Conservation (phyloP, 768 basidiomycete species). For the Psilocybe tampanensis region DNA sequence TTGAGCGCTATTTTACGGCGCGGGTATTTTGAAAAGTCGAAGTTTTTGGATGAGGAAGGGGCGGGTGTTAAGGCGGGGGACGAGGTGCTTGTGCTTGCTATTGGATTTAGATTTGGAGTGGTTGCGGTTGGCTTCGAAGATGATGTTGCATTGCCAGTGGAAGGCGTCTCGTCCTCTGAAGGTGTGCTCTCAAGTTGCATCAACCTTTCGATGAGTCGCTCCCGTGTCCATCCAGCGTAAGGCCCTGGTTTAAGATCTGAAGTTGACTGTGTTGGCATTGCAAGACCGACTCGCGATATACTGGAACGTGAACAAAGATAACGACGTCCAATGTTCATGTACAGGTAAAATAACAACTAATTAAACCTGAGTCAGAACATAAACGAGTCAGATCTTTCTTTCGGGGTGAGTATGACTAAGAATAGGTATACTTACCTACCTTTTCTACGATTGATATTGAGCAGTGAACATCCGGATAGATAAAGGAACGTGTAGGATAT, state of each 20-base stretch:
- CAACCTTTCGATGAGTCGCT: constrained; percentile 71
- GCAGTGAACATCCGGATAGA: background rate
- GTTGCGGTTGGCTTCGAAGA: background rate
- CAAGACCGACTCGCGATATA: constrained; percentile 18
- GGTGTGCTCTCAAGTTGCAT: constrained; percentile 50
- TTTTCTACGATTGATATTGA: background rate
- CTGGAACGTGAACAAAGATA: constrained; percentile 18
- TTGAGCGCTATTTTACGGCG: constrained; percentile 91
- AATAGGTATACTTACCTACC: background rate
- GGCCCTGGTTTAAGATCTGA: constrained; percentile 32
- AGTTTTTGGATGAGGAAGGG: constrained; percentile 35
- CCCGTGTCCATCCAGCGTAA: constrained; percentile 46
- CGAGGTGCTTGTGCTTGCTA: no score
- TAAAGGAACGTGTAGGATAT: background rate
- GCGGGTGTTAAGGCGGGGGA: no score
- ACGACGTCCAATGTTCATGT: constrained; percentile 21
- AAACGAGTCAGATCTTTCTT: background rate
- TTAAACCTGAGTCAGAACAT: background rate
- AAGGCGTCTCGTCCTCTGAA: constrained; percentile 11
- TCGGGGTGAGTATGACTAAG: background rate
- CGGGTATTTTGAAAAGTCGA: constrained; percentile 70
- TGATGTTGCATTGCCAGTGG: background rate
- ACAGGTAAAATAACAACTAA: constrained; percentile 1
- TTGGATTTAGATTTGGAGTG: no score
- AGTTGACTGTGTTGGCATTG: constrained; percentile 20